phyloP scores from a whole-genome alignment of 2,329 filamentous ascomycete genomes.

The Exophiala dermatitidis region DNA sequence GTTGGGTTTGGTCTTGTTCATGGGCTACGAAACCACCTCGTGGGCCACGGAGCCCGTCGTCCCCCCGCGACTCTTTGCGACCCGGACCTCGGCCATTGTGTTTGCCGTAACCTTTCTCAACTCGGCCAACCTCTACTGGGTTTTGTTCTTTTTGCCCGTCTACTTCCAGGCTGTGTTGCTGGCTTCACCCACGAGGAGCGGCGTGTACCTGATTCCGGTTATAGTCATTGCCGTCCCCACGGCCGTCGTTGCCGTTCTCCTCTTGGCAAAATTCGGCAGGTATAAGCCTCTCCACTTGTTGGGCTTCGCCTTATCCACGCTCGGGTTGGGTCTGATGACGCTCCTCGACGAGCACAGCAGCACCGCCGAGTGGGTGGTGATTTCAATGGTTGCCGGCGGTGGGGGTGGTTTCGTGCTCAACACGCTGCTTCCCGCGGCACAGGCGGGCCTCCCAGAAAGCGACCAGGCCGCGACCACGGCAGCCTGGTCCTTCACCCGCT shows the following conservation, averaged over 20 bases:
- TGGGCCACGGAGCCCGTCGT: conserved; percentile 34
- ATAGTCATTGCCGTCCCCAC: conserved; percentile 26
- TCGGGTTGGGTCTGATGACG: conserved; percentile 28
- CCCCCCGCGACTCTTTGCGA: conserved; percentile 24
- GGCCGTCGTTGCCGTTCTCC: conserved; percentile 28
- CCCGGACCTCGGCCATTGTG: conserved; percentile 21
- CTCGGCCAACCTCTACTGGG: conserved; percentile 34
- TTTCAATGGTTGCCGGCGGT: conserved; percentile 10
- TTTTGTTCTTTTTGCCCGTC: conserved; percentile 39
- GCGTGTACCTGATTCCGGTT: conserved; percentile 31
- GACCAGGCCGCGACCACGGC: conserved; percentile 25
- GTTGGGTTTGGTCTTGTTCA: conserved; percentile 29
- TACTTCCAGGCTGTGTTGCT: conserved; percentile 42
- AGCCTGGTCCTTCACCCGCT: conserved; percentile 27
- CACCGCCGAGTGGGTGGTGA: neutral
- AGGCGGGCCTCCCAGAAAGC: conserved; percentile 23
- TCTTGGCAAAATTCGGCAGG: conserved; percentile 29
- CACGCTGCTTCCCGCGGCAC: conserved; percentile 24
- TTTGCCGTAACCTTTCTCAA: conserved; percentile 36
- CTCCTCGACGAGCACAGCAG: conserved; percentile 27
- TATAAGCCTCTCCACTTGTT: conserved; percentile 29
- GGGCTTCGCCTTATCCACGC: conserved; percentile 25
- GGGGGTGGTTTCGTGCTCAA: conserved; percentile 22
- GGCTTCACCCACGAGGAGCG: conserved; percentile 31
- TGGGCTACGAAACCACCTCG: conserved; percentile 31